Percentiles rank a stretch among this genome's conserved stretches.
These are phyloP conservation scores for Periconia digitata DNA, from an alignment of 2,329 filamentous ascomycete genomes.

Conservation along the genomic window DNA sequence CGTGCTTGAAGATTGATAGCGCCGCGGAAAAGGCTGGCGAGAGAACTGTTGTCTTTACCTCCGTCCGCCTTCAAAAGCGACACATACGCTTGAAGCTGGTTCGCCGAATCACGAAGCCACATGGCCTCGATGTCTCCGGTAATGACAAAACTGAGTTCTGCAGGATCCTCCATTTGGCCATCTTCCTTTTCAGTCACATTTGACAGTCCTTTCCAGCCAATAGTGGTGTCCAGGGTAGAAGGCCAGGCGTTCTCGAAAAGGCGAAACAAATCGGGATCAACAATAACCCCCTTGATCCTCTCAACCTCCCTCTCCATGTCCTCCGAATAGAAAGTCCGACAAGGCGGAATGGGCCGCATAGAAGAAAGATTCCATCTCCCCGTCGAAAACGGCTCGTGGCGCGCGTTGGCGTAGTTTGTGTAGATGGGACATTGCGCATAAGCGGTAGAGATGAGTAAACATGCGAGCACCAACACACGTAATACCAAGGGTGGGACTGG, in stretches of 20 bases:
- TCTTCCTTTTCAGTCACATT: conserved; percentile 44
- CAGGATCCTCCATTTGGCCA: conserved; percentile 22
- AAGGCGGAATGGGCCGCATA: conserved; percentile 47
- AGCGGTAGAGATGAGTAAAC: conserved; percentile 10
- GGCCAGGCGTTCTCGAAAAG: conserved; percentile 73
- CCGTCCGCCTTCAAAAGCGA: conserved; percentile 56
- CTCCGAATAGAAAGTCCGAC: conserved; percentile 48
- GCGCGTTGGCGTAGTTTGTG: conserved; percentile 40
- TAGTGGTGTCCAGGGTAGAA: conserved; percentile 75
- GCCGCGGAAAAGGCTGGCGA: conserved; percentile 68
- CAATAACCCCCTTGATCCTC: conserved; percentile 40
- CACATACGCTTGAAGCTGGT: conserved; percentile 71
- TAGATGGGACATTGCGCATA: conserved; percentile 48
- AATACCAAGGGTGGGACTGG: too few relatives aligned
- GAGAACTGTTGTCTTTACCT: conserved; percentile 50
- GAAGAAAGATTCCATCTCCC: conserved; percentile 48
- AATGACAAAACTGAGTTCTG: conserved; percentile 64
- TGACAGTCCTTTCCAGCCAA: conserved; percentile 65
- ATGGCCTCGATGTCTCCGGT: conserved; percentile 61
- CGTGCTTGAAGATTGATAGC: conserved; percentile 72
- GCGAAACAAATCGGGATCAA: conserved; percentile 63
- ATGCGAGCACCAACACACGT: conserved; percentile 4
- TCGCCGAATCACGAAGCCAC: conserved; percentile 60
- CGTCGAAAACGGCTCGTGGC: conserved; percentile 46
- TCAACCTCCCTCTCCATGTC: conserved; percentile 45